Evolutionary conservation across 208 protist genomes (phyloP).

Genomic region (Trypanosomatidae sp.): DNA sequence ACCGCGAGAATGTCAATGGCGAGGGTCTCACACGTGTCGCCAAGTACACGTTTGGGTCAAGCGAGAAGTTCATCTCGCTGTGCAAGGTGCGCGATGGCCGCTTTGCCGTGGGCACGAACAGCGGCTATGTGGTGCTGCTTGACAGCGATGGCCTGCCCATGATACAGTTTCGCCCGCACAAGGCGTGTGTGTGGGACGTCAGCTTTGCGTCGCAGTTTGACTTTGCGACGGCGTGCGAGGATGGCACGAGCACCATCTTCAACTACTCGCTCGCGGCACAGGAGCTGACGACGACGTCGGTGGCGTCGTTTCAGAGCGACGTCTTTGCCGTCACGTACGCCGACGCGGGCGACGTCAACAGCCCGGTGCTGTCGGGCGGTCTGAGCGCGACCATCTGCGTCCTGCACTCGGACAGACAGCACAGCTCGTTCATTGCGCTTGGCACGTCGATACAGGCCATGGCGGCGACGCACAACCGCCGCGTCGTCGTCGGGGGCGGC

Average conservation of each 20-base stretch:
- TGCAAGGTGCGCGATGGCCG: constrained; percentile 63
- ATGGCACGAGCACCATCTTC: constrained; percentile 78
- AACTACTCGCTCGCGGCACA: constrained; percentile 75
- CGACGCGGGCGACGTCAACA: constrained; percentile 45
- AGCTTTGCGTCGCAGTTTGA: constrained; percentile 72
- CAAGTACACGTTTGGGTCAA: constrained; percentile 72
- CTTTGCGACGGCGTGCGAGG: constrained; percentile 80
- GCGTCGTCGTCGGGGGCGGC: constrained; percentile 71
- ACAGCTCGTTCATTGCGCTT: constrained; percentile 71
- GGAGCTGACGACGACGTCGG: constrained; percentile 63
- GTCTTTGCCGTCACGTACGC: constrained; percentile 82
- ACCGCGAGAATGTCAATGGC: constrained; percentile 24
- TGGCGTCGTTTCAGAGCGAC: constrained; percentile 79
- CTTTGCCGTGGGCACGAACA: constrained; percentile 81
- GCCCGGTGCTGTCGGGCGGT: constrained; percentile 71
- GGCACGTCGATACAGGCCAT: constrained; percentile 81
- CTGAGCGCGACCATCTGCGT: constrained; percentile 78
- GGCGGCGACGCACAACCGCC: constrained; percentile 42
- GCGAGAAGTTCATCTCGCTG: constrained; percentile 84
- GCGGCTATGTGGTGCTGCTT: constrained; percentile 79
- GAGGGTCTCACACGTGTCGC: constrained; percentile 65
- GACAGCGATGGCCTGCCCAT: constrained; percentile 72
- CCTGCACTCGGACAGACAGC: constrained; percentile 76
- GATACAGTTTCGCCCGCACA: constrained; percentile 83
- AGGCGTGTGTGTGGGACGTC: constrained; percentile 83